Conservation (phyloP, 2,329 filamentous ascomycete species). For the Talaromyces sp. region DNA sequence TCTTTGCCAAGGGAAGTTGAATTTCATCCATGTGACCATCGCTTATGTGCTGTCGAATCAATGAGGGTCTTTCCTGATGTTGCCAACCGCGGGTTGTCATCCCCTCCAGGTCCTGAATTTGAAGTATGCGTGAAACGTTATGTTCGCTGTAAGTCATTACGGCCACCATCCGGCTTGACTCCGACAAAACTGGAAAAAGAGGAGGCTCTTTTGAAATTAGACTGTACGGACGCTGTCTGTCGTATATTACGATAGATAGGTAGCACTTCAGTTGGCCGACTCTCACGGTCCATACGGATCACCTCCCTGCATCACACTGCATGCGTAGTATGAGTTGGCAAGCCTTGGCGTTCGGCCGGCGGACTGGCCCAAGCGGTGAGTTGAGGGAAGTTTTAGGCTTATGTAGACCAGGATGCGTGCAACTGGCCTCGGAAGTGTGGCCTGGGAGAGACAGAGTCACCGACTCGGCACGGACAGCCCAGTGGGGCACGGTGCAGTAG, state of each 20-base stretch:
- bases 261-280: too few relatives aligned
- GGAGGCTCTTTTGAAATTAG: slow-evolving; percentile 7
- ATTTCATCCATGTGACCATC: not conserved
- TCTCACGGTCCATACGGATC: not conserved
- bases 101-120: not conserved
- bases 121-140: not conserved
- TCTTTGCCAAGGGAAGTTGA: not conserved
- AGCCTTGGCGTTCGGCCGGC: slow-evolving; percentile 5
- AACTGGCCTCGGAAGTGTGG: not conserved
- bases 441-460: not conserved
- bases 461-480: not conserved
- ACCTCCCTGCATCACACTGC: not conserved
- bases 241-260: too few relatives aligned
- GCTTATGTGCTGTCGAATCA: not conserved
- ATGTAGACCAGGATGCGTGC: not conserved
- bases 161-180: not conserved
- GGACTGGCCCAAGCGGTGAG: slow-evolving; percentile 4
- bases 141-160: not conserved
- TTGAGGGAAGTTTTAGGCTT: not conserved
- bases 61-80: not conserved
- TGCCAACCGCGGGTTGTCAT: not conserved
- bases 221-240: too few relatives aligned
- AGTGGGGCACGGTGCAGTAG: slow-evolving; percentile 1
- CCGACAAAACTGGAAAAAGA: not conserved
- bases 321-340: slow-evolving; percentile 12